Evolutionary conservation across 805 yeast genomes (phyloP).

Genomic region (Kodamaea laetipori): DNA sequence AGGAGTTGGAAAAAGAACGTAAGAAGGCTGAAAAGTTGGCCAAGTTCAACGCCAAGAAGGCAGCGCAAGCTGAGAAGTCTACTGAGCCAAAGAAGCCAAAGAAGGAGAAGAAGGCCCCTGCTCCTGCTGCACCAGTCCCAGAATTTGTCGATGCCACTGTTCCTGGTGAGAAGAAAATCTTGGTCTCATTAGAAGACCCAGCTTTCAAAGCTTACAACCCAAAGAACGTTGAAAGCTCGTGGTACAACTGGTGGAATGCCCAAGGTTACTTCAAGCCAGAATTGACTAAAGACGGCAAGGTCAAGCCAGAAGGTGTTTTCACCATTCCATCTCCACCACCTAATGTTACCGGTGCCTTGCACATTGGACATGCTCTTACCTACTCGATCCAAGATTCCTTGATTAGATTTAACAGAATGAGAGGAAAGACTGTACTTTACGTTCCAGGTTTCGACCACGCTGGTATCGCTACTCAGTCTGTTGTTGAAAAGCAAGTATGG

Average conservation of each 20-base stretch:
- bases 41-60: slow-evolving; percentile 83
- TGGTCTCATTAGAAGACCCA: slow-evolving; percentile 87
- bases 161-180: slow-evolving; percentile 87
- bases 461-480: slow-evolving; percentile 98
- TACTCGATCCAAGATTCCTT: slow-evolving; percentile 92
- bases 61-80: slow-evolving; percentile 40
- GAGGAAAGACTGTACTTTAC: slow-evolving; percentile 89
- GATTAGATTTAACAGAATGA: slow-evolving; percentile 94
- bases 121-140: slow-evolving; percentile 71
- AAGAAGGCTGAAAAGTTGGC: slow-evolving; percentile 87
- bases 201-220: slow-evolving; percentile 94
- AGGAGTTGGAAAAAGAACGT: slow-evolving; percentile 82
- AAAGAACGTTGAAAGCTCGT: slow-evolving; percentile 87
- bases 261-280: slow-evolving; percentile 89
- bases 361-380: slow-evolving; percentile 97
- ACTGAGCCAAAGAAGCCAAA: slow-evolving; percentile 32
- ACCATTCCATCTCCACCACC: slow-evolving; percentile 99
- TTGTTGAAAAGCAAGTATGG: slow-evolving; percentile 95
- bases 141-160: slow-evolving; percentile 81
- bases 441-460: slow-evolving; percentile 99
- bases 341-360: slow-evolving; percentile 97
- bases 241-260: slow-evolving; percentile 97
- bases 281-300: slow-evolving; percentile 68
- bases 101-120: slow-evolving; percentile 71
- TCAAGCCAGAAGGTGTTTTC: slow-evolving; percentile 81